phyloP scores from a whole-genome alignment of 1,284 basidiomycete genomes.

The Ganoderma resinaceum region DNA sequence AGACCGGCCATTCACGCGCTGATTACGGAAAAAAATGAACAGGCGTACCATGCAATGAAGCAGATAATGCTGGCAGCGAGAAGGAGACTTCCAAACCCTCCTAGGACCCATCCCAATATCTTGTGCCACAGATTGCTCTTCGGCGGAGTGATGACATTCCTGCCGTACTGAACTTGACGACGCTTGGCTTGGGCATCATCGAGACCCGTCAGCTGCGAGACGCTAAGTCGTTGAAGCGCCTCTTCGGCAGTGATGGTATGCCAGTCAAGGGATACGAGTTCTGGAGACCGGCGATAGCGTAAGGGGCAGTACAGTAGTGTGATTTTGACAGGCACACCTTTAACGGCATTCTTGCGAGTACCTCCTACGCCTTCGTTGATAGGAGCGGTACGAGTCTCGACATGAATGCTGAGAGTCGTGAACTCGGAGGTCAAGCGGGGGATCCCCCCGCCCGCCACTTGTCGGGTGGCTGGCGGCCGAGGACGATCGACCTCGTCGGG shows the following conservation, averaged over 20 bases:
- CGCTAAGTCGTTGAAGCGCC: constrained; percentile 50
- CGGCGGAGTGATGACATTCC: constrained; percentile 54
- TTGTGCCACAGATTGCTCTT: constrained; percentile 52
- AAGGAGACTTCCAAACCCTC: constrained; percentile 63
- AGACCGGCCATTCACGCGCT: constrained; percentile 12
- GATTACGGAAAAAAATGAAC: constrained; percentile 18
- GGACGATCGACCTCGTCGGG: constrained; percentile 2
- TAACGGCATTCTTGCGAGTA: constrained; percentile 25
- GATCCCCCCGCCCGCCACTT: constrained; percentile 5
- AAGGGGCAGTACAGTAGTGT: background rate
- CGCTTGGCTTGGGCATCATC: constrained; percentile 49
- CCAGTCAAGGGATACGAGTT: constrained; percentile 57
- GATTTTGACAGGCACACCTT: constrained; percentile 26
- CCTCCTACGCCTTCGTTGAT: constrained; percentile 11
- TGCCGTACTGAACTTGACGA: constrained; percentile 52
- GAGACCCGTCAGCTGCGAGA: constrained; percentile 49
- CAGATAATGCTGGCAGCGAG: constrained; percentile 56
- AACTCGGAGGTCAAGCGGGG: constrained; percentile 35
- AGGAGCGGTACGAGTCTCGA: constrained; percentile 22
- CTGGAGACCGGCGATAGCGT: constrained; percentile 32
- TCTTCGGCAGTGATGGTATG: constrained; percentile 51
- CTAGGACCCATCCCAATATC: constrained; percentile 54
- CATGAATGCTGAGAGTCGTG: constrained; percentile 35
- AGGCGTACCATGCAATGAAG: constrained; percentile 51
- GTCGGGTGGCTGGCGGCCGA: constrained; percentile 2